Base-by-base conservation (phyloP, 352 stramenopile species). In the Globisporangium irregulare region DNA sequence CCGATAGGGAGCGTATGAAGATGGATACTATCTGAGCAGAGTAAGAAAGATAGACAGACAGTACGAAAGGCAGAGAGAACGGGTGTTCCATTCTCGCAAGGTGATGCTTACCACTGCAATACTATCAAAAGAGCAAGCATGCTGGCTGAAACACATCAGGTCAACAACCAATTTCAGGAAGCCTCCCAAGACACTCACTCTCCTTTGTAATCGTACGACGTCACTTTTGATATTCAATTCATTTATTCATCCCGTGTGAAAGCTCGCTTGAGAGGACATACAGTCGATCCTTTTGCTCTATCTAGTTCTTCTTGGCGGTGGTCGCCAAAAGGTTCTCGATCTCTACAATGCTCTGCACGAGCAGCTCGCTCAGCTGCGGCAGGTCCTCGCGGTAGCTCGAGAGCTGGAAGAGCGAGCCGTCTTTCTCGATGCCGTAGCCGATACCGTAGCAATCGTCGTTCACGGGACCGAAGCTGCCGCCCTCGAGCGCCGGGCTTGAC, bases 371-470 rank as follows among this genome's bases (percentile, higher is more conserved):
- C 32, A 95, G 77, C 27, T 93, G 69, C 46, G 84, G 81, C 48
- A 93, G 73, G 53, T 94, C 87, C 60, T 83, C 78, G 69, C 86
- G 86, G 76, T 94, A 95, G 70, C 86, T 94, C 46, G 87, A 90
- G 32, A 95, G 84, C 70, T 95, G 87, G 73, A 95, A 95, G 58
- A 90, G 81, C 12, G 87, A 93, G 3, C 87, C 86, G 51, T 93
- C 81, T 51, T 85, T 80, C 68, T 93, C 86, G 54, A 95, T 95
- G 51, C 86, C 87, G 67, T 97, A 97, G 34, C 90, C 91, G 43
- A 97, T 94, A 57, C 84, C 88, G 74, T 97, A 97, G 74, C 89
- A 96, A 51, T 96, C 86, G 18, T 92, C 77, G 67, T 93, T 93
- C 20, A 97, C 91, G 59, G 91, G 90, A 18, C 90, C 91, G 66